Percentiles rank a stretch among this genome's conserved stretches.
Evolutionary conservation across 306 rosid species (phyloP).

Genomic region (Datisca glomerata): DNA sequence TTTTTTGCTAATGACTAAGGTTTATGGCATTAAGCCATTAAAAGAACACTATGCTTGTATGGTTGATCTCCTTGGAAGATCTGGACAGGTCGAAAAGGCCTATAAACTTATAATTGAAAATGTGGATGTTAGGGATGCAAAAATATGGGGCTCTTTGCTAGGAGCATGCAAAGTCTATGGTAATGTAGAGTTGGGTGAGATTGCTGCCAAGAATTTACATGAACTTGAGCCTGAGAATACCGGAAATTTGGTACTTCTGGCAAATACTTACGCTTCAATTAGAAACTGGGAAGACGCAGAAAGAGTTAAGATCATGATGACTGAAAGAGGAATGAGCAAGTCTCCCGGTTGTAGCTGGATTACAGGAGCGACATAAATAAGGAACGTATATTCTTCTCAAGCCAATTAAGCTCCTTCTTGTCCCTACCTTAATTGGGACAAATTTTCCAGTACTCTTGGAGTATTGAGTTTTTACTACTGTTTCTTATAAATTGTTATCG

Average conservation of each 20-base stretch:
- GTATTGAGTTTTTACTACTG: no score
- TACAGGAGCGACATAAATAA: no score
- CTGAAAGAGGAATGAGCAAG: slow-evolving; percentile 33
- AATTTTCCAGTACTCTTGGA: no score
- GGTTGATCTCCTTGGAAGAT: slow-evolving; percentile 65
- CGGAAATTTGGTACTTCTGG: slow-evolving; percentile 57
- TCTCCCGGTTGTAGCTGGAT: slow-evolving; percentile 52
- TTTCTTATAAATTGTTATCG: no score
- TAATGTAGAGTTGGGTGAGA: slow-evolving; percentile 49
- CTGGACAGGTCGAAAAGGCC: slow-evolving; percentile 55
- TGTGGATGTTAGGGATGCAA: slow-evolving; percentile 31
- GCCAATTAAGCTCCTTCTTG: no score
- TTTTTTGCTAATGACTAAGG: slow-evolving; percentile 48
- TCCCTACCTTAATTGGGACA: no score
- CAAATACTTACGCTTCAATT: slow-evolving; percentile 46
- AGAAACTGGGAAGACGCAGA: slow-evolving; percentile 52
- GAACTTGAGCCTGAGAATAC: slow-evolving; percentile 40
- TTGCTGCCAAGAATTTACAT: slow-evolving; percentile 45
- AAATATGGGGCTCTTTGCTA: slow-evolving; percentile 56
- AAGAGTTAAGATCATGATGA: slow-evolving; percentile 38
- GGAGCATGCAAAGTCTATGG: slow-evolving; percentile 63
- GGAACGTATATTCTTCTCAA: not conserved
- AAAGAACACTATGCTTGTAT: slow-evolving; percentile 61
- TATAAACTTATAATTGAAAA: slow-evolving; percentile 27
- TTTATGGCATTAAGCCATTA: slow-evolving; percentile 38